Base-by-base conservation (phyloP, 192 early-diverging fungal genomes). In the Entophlyctis luteolus region DNA sequence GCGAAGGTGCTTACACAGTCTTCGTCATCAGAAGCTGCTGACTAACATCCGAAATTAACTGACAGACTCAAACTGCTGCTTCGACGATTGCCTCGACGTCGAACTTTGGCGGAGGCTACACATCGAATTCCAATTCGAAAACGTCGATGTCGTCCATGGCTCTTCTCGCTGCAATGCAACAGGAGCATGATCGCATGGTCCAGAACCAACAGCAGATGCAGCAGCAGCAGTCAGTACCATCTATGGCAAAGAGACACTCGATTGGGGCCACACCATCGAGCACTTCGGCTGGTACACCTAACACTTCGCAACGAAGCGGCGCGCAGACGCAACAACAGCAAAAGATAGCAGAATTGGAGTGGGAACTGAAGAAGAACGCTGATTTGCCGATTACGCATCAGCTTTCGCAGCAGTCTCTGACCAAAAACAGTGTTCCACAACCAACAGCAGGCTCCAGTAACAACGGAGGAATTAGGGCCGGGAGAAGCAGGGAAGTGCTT, bases 361-460 rank as follows among this genome's bases (percentile, higher is more conserved):
- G 57, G 4, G 57, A 59, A 42, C 38, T 59, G 20, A 42, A n/a
- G 39, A 37, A 39, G 25, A 59, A 59, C 23, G 38, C 57, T 34
- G 39, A 18, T 59, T 5, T 20, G 4, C 27, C 57, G 45, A 34
- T 16, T 31, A 10, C 23, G 35, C 23, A 22, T 56, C 10, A 8
- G n/a, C 10, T 12, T 42, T 42, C 39, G 8, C 39, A 12, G 8
- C 39, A 8, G n/a, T 8, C 8, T 12, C n/a, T 42, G 8, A 42
- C 10, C 39, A n/a, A 42, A 42, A 8, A 42, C n/a, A n/a, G 8
- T 42, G 10, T 12, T 12, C 8, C 39, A 12, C 8, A 42, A 42
- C n/a, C 39, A 12, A n/a, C n/a, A n/a, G n/a, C n/a, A n/a, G n/a
- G n/a, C n/a, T n/a, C n/a, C n/a, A n/a, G n/a, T n/a, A n/a, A n/a